Evolutionary conservation across 2,329 filamentous ascomycete genomes (phyloP), one percentile per base, ranked within the genome.

Genomic region (Talaromyces piceae): DNA sequence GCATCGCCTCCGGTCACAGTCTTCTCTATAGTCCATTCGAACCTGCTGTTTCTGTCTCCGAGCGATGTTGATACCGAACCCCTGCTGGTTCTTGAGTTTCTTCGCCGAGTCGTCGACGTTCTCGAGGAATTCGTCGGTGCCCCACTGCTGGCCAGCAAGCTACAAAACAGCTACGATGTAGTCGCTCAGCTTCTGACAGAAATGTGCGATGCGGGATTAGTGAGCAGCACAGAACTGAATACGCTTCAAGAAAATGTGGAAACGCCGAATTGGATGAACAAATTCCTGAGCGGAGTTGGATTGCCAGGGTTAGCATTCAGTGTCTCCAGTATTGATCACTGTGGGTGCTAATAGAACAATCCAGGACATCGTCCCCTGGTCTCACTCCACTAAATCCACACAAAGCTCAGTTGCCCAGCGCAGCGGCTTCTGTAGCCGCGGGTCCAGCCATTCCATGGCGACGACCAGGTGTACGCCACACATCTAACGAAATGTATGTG

Each of bases 401-500:
- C 41, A 73, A 73, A 48, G 66, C 71, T 41, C 69, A 66, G 51
- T 62, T 71, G 56, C 63, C 64, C 41, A 59, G 61, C 54, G 37
- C 57, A 12, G 52, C 58, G 25, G 52, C 61, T 52, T 60, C 68
- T 61, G 60, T 55, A 44, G 56, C 61, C 57, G 69, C 60, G 52
- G 73, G 63, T 58, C 77, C 65, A 52, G 75, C 82, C 2, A 81
- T 97, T 37, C 91, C 91, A 1, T 98, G 93, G 93, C 82, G 93
- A 55, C 79, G 90, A 54, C 83, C 88, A 33, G 95, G 95, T 62
- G 93, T 98, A 49, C 81, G 91, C 13, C 93, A 98, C 68, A 97
- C 91, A 3, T 95, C 88, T 50, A 98, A 97, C 69, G 93, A 98
- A 69, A 78, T 98, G 59, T 97, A 97, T 67, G 91, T 95, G 52